Evolutionary conservation across 2,329 filamentous ascomycete genomes (phyloP), one percentile per base, ranked within the genome.

Genomic region (Pseudogymnoascus sp.): DNA sequence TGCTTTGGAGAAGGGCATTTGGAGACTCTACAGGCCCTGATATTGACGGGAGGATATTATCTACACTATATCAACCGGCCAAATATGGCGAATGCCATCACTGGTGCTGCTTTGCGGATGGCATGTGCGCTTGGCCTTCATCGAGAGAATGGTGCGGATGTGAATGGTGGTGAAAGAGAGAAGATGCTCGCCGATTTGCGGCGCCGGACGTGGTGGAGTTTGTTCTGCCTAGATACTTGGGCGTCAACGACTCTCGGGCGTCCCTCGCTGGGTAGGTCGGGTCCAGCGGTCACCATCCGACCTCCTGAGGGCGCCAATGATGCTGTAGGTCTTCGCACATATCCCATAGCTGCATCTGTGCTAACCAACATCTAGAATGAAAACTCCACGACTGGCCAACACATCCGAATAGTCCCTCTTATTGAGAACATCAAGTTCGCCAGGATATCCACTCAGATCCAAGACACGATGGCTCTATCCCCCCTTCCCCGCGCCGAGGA

Each of bases 401-500:
- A 88, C 59, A 81, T 87, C 1, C 85, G 86, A 63, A 85, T 89
- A 62, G 79, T 91, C 3, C 88, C 88, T 0, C 75, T 91, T 15
- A 84, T 90, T 29, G 87, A 93, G 74, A 91, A 90, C 72, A 88
- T 90, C 66, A 85, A 87, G 60, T 93, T 93, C 74, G 91, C 88
- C 76, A 89, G 88, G 73, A 89, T 93, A 65, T 87, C 88, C 19
- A 91, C 89, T 0, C 83, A 85, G 65, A 88, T 93, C 63, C 90
- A 93, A 72, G 89, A 93, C 70, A 82, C 86, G 61, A 80, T 93
- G 2, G 88, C 88, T 15, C 84, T 88, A 62, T 83, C 85, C 1
- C 88, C 89, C 0, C 78, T 90, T 1, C 80, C 91, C 1, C 81
- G 82, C n/a, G 78, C 82, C 31, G 82, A 86, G 31, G 88, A 92